These are phyloP conservation scores for Aristolochia californica DNA, from an alignment of 164 flowering plant species.

Conservation along the genomic window DNA sequence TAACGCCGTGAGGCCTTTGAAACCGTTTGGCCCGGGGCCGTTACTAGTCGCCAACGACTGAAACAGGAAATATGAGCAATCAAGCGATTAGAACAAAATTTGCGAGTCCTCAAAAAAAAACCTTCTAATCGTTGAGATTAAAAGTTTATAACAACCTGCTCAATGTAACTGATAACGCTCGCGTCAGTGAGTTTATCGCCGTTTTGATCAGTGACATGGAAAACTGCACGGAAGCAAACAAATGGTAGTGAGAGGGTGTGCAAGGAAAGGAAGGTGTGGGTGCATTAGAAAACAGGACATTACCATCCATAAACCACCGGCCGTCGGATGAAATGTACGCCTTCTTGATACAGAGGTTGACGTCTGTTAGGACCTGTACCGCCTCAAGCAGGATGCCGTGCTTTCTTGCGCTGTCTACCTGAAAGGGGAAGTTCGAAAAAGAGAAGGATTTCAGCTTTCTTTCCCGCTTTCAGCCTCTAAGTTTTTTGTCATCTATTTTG, in stretches of 20 bases:
- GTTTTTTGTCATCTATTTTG: too few species aligned
- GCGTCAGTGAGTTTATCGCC: conserved; percentile 78
- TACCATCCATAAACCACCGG: conserved; percentile 98
- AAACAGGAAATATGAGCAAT: background rate
- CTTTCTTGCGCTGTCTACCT: conserved; percentile 29
- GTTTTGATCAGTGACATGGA: conserved; percentile 77
- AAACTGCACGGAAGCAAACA: conserved; percentile 42
- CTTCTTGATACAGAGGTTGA: conserved; percentile 57
- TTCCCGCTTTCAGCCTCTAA: too few species aligned
- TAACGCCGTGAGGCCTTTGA: conserved; percentile 59
- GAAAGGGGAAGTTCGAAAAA: background rate
- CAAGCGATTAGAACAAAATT: background rate
- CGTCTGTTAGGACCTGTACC: conserved; percentile 78
- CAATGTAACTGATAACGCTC: conserved; percentile 61
- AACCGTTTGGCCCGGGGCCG: conserved; percentile 9
- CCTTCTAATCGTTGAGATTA: background rate
- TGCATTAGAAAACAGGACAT: conserved; percentile 1
- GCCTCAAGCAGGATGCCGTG: conserved; percentile 66
- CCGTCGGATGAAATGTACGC: conserved; percentile 96
- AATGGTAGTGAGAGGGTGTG: background rate
- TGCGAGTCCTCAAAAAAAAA: too few species aligned
- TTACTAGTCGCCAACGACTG: conserved; percentile 63
- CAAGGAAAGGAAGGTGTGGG: background rate
- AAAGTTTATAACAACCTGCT: conserved; percentile 38
- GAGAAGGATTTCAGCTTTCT: background rate